A percentile compares a stretch with the other conserved stretches of the same genome.
Evolutionary conservation across 2,329 filamentous ascomycete species (phyloP).

Genomic region (Pezicula radicicola): DNA sequence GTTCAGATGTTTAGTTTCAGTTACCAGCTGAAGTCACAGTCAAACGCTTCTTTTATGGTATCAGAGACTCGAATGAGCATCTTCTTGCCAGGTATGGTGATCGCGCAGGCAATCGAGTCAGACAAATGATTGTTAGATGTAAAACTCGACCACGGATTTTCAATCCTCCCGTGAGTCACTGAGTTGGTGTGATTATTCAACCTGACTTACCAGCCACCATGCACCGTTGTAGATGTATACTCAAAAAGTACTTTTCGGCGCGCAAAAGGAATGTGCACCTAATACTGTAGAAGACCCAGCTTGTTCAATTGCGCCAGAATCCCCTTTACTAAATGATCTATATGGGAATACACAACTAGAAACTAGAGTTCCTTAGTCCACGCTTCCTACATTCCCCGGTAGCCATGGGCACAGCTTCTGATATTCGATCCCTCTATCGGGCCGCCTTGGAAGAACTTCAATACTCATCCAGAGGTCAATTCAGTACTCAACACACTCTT

Average conservation of each 20-base stretch:
- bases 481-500: constrained; percentile 27
- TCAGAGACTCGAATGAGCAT: constrained; percentile 44
- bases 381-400: constrained; percentile 45
- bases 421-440: constrained; percentile 43
- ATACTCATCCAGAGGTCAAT: not conserved
- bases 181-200: no score
- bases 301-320: constrained; percentile 51
- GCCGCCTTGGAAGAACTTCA: constrained; percentile 19
- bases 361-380: constrained; percentile 34
- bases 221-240: constrained; percentile 37
- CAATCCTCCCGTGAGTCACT: no score
- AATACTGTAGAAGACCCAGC: constrained; percentile 38
- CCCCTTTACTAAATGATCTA: constrained; percentile 43
- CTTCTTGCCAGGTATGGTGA: constrained; percentile 27
- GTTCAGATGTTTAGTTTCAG: constrained; percentile 49
- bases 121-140: no score
- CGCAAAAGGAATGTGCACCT: constrained; percentile 49
- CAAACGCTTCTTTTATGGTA: constrained; percentile 46
- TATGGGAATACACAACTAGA: constrained; percentile 42
- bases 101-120: not conserved
- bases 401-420: constrained; percentile 47
- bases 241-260: constrained; percentile 53
- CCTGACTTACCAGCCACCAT: no score
- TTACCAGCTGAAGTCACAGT: constrained; percentile 54
- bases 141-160: no score